These are phyloP conservation scores for Monosporascus sp. DNA, from an alignment of 2,329 filamentous ascomycete genomes.

Conservation along the genomic window DNA sequence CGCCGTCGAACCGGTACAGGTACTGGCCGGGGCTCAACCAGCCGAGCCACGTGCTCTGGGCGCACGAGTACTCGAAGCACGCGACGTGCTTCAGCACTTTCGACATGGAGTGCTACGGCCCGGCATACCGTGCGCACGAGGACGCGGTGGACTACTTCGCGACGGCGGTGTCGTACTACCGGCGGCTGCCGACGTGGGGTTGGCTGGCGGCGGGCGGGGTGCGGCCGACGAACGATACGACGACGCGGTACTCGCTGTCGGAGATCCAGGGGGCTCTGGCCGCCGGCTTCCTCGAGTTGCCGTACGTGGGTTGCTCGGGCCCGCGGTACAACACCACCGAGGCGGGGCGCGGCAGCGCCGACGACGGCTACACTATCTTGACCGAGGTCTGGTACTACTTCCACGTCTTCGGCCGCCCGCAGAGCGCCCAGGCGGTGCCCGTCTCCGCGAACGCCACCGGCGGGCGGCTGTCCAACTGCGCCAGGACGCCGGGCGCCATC, in stretches of 20 bases:
- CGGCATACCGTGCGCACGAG: conserved; percentile 47
- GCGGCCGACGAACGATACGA: conserved; percentile 52
- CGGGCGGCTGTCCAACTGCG: conserved; percentile 48
- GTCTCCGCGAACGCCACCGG: conserved; percentile 41
- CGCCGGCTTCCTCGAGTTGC: conserved; percentile 45
- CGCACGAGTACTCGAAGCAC: conserved; percentile 63
- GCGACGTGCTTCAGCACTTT: conserved; percentile 64
- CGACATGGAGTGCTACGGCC: conserved; percentile 59
- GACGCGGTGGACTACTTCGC: conserved; percentile 61
- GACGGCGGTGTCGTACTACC: conserved; percentile 54
- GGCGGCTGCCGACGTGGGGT: conserved; percentile 51
- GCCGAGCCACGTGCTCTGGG: conserved; percentile 58
- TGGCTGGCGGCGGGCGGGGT: conserved; percentile 55
- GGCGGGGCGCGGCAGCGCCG: conserved; percentile 47
- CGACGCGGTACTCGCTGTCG: conserved; percentile 48
- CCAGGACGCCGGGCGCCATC: conserved; percentile 45
- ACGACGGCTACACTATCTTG: conserved; percentile 52
- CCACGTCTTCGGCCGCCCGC: conserved; percentile 53
- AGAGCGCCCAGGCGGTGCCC: conserved; percentile 42
- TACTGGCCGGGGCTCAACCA: conserved; percentile 56
- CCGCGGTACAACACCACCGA: conserved; percentile 55
- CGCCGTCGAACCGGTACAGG: conserved; percentile 1
- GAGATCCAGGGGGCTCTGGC: conserved; percentile 47
- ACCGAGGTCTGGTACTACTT: conserved; percentile 64
- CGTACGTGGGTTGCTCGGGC: conserved; percentile 58